phyloP scores from a whole-genome alignment of 768 basidiomycete genomes.

The Amanita rubescens region DNA sequence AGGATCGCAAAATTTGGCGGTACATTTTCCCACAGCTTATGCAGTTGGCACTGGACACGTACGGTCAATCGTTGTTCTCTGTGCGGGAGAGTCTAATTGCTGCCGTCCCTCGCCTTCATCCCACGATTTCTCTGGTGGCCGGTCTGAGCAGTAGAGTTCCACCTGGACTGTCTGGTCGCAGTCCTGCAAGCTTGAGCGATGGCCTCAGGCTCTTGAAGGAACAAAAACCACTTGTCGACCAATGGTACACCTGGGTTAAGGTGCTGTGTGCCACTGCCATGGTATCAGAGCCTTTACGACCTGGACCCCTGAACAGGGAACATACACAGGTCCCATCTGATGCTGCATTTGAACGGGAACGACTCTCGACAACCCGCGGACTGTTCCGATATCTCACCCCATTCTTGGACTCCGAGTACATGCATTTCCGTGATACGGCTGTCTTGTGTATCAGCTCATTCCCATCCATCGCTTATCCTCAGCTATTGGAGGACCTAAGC shows the following conservation, averaged over 20 bases:
- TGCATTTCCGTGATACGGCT: constrained; percentile 76
- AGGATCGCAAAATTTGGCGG: constrained; percentile 69
- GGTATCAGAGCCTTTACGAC: constrained; percentile 51
- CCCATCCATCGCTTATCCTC: constrained; percentile 66
- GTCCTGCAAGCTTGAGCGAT: constrained; percentile 35
- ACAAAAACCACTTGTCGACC: constrained; percentile 52
- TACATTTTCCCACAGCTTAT: constrained; percentile 64
- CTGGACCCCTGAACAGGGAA: constrained; percentile 50
- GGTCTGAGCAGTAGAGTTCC: constrained; percentile 57
- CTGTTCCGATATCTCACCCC: constrained; percentile 82
- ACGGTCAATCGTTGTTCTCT: constrained; percentile 34
- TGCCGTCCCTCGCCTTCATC: constrained; percentile 63
- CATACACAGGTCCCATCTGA: constrained; percentile 68
- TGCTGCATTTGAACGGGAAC: constrained; percentile 70
- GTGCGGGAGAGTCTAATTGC: constrained; percentile 65
- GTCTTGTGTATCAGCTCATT: constrained; percentile 87
- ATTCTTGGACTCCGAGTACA: constrained; percentile 82
- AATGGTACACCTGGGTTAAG: constrained; percentile 83
- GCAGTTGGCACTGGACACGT: constrained; percentile 44
- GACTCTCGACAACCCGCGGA: constrained; percentile 73
- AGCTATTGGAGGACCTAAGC: constrained; percentile 78
- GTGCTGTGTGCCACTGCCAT: constrained; percentile 78
- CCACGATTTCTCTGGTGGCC: constrained; percentile 63
- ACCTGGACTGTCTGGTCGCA: constrained; percentile 35
- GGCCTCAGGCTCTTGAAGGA: constrained; percentile 47